phyloP scores from a whole-genome alignment of 176 grass and related monocot species.

The Metroxylon sagu region DNA sequence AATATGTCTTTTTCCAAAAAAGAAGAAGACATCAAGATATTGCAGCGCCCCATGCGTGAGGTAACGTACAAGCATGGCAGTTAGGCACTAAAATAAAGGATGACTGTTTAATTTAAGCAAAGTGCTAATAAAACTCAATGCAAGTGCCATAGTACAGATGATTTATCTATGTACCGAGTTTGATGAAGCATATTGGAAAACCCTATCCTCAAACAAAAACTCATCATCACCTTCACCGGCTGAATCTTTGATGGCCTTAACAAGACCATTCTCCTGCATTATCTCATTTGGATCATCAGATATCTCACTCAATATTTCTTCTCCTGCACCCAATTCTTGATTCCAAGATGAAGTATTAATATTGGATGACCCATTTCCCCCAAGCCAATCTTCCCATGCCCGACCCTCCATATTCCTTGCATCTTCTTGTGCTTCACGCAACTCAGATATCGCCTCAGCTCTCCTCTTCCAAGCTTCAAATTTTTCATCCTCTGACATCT shows the following conservation, averaged over 20 bases:
- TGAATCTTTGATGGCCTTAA: slow-evolving; percentile 40
- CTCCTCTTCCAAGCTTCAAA: slow-evolving; percentile 82
- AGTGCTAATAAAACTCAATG: slow-evolving; percentile 1
- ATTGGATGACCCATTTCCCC: slow-evolving; percentile 5
- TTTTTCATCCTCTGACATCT: slow-evolving; percentile 52
- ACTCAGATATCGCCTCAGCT: slow-evolving; percentile 76
- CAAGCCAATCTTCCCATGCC: slow-evolving; percentile 79
- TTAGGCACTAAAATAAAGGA: too few species aligned
- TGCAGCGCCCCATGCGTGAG: too few species aligned
- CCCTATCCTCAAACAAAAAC: slow-evolving; percentile 78
- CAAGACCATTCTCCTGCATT: slow-evolving; percentile 46
- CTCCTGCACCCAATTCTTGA: slow-evolving; percentile 35
- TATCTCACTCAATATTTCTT: slow-evolving; percentile 15
- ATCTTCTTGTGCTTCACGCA: slow-evolving; percentile 60
- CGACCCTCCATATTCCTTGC: slow-evolving; percentile 43
- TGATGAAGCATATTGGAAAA: slow-evolving; percentile 65
- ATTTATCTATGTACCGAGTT: slow-evolving; percentile 51
- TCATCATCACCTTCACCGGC: slow-evolving; percentile 53
- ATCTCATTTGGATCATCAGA: slow-evolving; percentile 51
- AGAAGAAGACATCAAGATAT: too few species aligned
- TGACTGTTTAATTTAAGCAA: too few species aligned
- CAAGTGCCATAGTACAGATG: background rate
- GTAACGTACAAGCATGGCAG: too few species aligned
- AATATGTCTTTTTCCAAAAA: too few species aligned
- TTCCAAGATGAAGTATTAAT: slow-evolving; percentile 24